Conservation (phyloP, 495 filamentous ascomycete genomes). For the Aspergillus heteromorphus region DNA sequence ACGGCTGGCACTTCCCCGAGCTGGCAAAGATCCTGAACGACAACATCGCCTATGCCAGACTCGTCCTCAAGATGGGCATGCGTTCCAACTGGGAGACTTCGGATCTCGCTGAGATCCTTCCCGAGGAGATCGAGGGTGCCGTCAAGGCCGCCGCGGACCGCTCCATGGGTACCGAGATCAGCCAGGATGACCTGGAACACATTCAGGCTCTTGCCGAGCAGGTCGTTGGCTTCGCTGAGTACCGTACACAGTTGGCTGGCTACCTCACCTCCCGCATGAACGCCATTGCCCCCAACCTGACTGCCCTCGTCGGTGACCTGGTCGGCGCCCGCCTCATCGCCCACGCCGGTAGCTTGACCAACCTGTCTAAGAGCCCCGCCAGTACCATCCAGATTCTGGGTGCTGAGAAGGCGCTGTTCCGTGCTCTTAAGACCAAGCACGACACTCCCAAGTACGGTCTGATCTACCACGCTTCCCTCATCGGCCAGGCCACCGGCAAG, state of each 20-base stretch:
- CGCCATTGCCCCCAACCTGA: slow-evolving; percentile 94
- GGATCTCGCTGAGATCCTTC: slow-evolving; percentile 87
- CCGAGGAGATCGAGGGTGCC: slow-evolving; percentile 89
- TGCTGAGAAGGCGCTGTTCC: slow-evolving; percentile 97
- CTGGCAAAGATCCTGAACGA: slow-evolving; percentile 95
- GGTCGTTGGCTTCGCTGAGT: slow-evolving; percentile 85
- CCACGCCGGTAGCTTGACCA: slow-evolving; percentile 91
- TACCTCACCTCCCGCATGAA: slow-evolving; percentile 93
- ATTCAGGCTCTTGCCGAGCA: slow-evolving; percentile 87
- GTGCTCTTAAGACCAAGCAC: slow-evolving; percentile 97
- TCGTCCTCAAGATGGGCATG: slow-evolving; percentile 86
- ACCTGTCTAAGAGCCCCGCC: slow-evolving; percentile 92
- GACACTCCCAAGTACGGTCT: slow-evolving; percentile 99
- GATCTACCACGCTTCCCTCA: slow-evolving; percentile 95
- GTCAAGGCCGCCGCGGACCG: slow-evolving; percentile 93
- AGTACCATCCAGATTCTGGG: slow-evolving; percentile 96
- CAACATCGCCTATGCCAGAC: slow-evolving; percentile 87
- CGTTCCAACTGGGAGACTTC: slow-evolving; percentile 64
- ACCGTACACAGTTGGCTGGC: slow-evolving; percentile 77
- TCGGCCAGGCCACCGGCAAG: slow-evolving; percentile 91
- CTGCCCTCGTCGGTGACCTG: slow-evolving; percentile 86
- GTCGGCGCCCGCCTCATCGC: slow-evolving; percentile 94
- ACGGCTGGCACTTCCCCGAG: slow-evolving; percentile 99
- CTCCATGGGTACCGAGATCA: slow-evolving; percentile 98
- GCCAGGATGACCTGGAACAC: slow-evolving; percentile 79